These are phyloP conservation scores for Isatis tinctoria DNA, from an alignment of 345 rosid genomes.

Conservation along the genomic window DNA sequence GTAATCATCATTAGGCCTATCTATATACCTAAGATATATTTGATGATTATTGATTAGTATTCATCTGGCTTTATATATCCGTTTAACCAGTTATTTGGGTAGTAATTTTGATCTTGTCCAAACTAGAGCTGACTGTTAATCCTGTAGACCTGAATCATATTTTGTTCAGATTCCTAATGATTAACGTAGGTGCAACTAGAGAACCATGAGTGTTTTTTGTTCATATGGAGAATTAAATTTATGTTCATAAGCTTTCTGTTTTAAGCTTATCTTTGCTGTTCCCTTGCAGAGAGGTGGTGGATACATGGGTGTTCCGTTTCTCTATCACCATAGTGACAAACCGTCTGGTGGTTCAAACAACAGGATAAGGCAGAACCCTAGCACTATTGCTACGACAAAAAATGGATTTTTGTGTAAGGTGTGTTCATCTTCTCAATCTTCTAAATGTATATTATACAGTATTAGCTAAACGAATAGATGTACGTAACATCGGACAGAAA, in stretches of 20 bases:
- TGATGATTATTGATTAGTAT: neutral
- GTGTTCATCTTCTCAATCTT: conserved; percentile 15
- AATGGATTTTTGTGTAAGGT: conserved; percentile 40
- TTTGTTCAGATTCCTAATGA: neutral
- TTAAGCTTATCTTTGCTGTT: neutral
- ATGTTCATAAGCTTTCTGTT: neutral
- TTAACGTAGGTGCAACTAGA: neutral
- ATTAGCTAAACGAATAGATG: neutral
- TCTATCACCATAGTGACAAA: conserved; percentile 34
- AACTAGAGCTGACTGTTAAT: neutral
- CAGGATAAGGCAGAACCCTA: conserved; percentile 27
- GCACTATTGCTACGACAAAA: conserved; percentile 27
- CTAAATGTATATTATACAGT: neutral
- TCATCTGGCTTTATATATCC: neutral
- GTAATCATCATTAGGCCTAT: neutral
- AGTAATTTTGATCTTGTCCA: neutral
- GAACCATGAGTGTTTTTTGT: neutral
- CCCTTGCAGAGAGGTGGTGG: conserved; percentile 26
- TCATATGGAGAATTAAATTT: neutral
- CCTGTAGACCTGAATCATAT: neutral
- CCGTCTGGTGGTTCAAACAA: conserved; percentile 13
- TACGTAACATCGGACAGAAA: neutral
- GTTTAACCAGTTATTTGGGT: neutral
- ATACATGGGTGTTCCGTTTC: conserved; percentile 30
- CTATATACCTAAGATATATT: neutral